These are phyloP conservation scores for Manihot esculenta DNA, from an alignment of 441 rosid genomes.

Conservation along the genomic window DNA sequence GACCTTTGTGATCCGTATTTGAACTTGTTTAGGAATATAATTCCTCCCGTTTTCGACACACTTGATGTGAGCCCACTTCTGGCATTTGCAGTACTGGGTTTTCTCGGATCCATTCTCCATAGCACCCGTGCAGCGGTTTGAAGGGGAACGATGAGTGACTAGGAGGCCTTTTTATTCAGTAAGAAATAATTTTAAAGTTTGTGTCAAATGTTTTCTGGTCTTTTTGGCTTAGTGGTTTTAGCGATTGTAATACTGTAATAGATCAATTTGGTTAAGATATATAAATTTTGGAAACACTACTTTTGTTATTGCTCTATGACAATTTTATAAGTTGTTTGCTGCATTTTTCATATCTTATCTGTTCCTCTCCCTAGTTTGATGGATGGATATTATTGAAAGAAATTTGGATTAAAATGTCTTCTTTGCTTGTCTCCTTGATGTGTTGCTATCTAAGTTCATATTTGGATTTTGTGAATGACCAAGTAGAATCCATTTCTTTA, in stretches of 20 bases:
- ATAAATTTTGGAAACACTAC: background rate
- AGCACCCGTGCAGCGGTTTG: slow-evolving; percentile 38
- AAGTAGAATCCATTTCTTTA: background rate
- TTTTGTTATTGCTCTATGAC: too few relatives aligned
- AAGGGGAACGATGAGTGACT: background rate
- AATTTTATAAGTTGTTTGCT: background rate
- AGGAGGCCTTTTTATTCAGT: background rate
- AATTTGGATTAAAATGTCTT: background rate
- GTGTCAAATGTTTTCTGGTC: background rate
- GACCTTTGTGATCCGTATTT: slow-evolving; percentile 85
- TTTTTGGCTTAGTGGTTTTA: slow-evolving; percentile 6
- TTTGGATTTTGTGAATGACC: background rate
- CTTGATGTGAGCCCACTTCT: slow-evolving; percentile 81
- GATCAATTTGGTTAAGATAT: slow-evolving; percentile 1
- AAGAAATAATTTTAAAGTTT: slow-evolving; percentile 1
- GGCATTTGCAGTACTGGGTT: slow-evolving; percentile 82
- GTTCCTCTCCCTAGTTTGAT: too few relatives aligned
- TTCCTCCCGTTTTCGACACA: slow-evolving; percentile 71
- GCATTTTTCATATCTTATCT: background rate
- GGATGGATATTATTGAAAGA: background rate
- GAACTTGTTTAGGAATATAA: slow-evolving; percentile 77
- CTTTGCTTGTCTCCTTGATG: background rate
- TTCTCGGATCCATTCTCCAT: slow-evolving; percentile 60
- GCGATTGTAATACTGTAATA: slow-evolving; percentile 3
- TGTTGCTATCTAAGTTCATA: background rate